Percentiles rank a stretch among this genome's conserved stretches.
Conservation (phyloP, 306 rosid genomes). For the Adenanthera pavonina region DNA sequence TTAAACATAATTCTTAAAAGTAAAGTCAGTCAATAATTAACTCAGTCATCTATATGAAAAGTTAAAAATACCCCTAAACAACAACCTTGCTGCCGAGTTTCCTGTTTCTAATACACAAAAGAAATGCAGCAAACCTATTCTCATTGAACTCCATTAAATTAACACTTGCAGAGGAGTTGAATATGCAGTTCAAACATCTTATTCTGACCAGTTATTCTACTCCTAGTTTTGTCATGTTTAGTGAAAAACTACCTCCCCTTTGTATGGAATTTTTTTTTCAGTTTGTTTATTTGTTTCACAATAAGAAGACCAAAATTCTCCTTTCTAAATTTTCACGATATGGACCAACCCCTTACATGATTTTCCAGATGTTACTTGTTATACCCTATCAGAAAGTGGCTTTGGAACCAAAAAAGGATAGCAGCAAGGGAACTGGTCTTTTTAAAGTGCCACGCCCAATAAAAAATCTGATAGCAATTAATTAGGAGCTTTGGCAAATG, state of each 20-base stretch:
- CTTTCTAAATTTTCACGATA: background rate
- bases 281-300: background rate
- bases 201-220: background rate
- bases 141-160: background rate
- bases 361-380: background rate
- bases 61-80: background rate
- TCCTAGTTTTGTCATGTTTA: background rate
- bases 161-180: background rate
- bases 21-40: background rate
- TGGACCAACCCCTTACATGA: background rate
- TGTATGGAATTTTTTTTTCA: background rate
- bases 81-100: background rate
- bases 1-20: background rate
- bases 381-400: background rate
- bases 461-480: background rate
- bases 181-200: background rate
- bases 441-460: background rate
- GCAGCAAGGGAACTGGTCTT: background rate
- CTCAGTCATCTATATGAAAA: background rate
- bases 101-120: background rate
- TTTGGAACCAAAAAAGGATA: background rate
- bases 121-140: background rate
- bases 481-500: background rate
- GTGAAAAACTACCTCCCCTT: background rate
- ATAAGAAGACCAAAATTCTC: background rate